Percentiles rank a stretch among this genome's conserved stretches.
Conservation (phyloP, 2,329 filamentous ascomycete species). For the Magnaporthiopsis incrustans region DNA sequence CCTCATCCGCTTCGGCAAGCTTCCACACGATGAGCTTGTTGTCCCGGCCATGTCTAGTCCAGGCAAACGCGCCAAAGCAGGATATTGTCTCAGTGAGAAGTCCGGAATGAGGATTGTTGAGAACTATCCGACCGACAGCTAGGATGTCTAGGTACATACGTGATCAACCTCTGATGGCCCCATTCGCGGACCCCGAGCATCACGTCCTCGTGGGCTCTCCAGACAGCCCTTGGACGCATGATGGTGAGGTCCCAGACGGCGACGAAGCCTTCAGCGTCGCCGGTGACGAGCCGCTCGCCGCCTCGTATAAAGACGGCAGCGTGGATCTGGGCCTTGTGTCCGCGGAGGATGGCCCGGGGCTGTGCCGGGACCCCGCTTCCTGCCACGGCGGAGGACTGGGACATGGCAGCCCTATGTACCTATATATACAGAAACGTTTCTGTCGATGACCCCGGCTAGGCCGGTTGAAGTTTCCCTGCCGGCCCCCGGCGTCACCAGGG, state of each 20-base stretch:
- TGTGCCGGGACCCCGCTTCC: conserved; percentile 20
- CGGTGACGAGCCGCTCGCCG: conserved; percentile 74
- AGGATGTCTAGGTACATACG: conserved; percentile 49
- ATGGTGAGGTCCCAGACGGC: conserved; percentile 77
- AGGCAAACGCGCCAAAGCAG: not conserved
- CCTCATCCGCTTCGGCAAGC: conserved; percentile 52
- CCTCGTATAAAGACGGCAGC: conserved; percentile 61
- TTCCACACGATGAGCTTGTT: conserved; percentile 83
- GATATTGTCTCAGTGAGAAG: not conserved
- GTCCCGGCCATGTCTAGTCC: conserved; percentile 75
- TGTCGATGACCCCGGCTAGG: too few relatives aligned
- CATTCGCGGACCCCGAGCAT: conserved; percentile 70
- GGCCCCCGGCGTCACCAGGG: too few relatives aligned
- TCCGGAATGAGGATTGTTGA: not conserved
- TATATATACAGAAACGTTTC: not conserved
- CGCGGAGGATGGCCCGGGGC: conserved; percentile 65
- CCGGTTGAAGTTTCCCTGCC: not conserved
- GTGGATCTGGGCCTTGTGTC: conserved; percentile 76
- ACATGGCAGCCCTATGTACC: not conserved
- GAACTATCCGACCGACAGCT: not conserved
- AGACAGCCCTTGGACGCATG: conserved; percentile 74
- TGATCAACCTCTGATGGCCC: conserved; percentile 67
- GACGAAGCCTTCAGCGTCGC: conserved; percentile 84
- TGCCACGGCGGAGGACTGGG: not conserved
- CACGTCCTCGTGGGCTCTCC: conserved; percentile 73